Conservation (phyloP, 176 grass and related monocot species). For the Phoenix dactylifera region DNA sequence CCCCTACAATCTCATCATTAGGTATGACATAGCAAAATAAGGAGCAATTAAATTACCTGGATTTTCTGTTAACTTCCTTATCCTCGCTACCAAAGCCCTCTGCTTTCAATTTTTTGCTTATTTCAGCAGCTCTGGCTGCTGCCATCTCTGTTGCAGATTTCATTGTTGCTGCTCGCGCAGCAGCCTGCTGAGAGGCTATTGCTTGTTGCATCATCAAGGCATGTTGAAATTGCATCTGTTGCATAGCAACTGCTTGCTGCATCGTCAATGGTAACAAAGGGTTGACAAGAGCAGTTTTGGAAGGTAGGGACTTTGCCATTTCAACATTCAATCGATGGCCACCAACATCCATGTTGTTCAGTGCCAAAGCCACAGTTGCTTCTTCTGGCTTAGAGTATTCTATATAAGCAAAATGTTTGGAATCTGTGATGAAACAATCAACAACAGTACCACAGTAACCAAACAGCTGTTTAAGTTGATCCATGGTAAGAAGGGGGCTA, state of each 20-base stretch:
- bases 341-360: constrained; percentile 79
- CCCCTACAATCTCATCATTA: too few species aligned
- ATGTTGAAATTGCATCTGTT: constrained; percentile 98
- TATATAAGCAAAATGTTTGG: constrained; percentile 81
- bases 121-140: constrained; percentile 86
- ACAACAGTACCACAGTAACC: constrained; percentile 73
- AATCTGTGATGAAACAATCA: constrained; percentile 73
- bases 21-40: too few species aligned
- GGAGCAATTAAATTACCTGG: constrained; percentile 34
- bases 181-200: constrained; percentile 66
- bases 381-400: constrained; percentile 83
- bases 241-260: constrained; percentile 92
- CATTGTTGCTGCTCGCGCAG: constrained; percentile 77
- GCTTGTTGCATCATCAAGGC: constrained; percentile 79
- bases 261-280: constrained; percentile 70
- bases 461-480: constrained; percentile 90
- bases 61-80: constrained; percentile 50
- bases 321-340: constrained; percentile 88
- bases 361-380: constrained; percentile 60
- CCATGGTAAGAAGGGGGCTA: constrained; percentile 62
- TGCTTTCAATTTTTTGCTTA: constrained; percentile 88
- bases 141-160: constrained; percentile 96
- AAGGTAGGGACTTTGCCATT: constrained; percentile 88
- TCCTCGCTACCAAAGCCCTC: constrained; percentile 51
- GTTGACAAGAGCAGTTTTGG: constrained; percentile 44